A percentile compares a stretch with the other conserved stretches of the same genome.
Conservation (phyloP, 129 eudicot species). For the Lactuca sativa region DNA sequence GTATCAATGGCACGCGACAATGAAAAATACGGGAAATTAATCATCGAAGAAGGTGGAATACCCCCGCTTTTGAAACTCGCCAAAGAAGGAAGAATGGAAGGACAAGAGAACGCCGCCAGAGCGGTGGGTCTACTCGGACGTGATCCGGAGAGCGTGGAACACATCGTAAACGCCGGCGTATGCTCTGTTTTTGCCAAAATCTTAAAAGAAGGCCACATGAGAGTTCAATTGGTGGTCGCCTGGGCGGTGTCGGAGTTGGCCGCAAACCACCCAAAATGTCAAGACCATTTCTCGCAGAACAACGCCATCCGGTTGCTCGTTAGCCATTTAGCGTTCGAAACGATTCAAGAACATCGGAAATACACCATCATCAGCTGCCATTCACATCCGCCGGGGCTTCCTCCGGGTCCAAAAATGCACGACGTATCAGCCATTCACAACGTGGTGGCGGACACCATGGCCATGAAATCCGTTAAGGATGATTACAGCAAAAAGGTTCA, state of each 20-base stretch:
- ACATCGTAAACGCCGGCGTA: conserved; percentile 49
- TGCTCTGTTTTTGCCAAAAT: conserved; percentile 51
- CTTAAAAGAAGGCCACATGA: conserved; percentile 48
- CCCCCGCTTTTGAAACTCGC: conserved; percentile 47
- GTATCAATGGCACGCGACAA: conserved; percentile 60
- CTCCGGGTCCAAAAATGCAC: background rate
- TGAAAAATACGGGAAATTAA: conserved; percentile 50
- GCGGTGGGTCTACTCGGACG: conserved; percentile 58
- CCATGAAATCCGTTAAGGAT: conserved; percentile 7
- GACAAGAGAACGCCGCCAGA: conserved; percentile 61
- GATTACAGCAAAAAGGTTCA: background rate
- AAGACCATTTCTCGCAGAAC: conserved; percentile 55
- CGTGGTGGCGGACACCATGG: conserved; percentile 38
- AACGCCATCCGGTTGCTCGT: conserved; percentile 50
- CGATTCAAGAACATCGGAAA: conserved; percentile 59
- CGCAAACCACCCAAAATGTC: conserved; percentile 54
- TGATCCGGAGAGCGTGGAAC: conserved; percentile 60
- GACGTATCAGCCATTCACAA: conserved; percentile 31
- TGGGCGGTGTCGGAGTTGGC: conserved; percentile 67
- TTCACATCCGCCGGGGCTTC: background rate
- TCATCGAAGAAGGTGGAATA: conserved; percentile 67
- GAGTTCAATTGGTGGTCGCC: conserved; percentile 53
- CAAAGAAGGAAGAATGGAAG: conserved; percentile 55
- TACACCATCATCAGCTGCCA: conserved; percentile 41
- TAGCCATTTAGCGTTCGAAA: conserved; percentile 57